Evolutionary conservation across 495 filamentous ascomycete genomes (phyloP).

Genomic region (Choiromyces venosus): DNA sequence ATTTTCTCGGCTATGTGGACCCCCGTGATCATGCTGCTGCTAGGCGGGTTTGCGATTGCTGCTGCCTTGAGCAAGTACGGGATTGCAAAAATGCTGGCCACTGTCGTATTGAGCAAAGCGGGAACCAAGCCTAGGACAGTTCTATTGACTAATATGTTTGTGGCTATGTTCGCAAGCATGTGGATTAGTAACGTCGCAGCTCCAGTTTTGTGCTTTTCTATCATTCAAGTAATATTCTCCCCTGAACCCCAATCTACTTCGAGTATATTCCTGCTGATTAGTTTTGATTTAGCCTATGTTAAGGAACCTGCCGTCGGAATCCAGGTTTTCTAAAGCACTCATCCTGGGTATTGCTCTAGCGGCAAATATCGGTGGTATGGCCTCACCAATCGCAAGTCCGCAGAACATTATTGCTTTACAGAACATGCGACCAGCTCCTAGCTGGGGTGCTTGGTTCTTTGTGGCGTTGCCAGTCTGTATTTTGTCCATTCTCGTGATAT

Average conservation of each 20-base stretch:
- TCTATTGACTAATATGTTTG: slow-evolving; percentile 93
- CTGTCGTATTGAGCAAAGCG: slow-evolving; percentile 93
- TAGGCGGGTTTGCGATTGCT: slow-evolving; percentile 93
- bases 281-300: slow-evolving; percentile 66
- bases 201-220: slow-evolving; percentile 96
- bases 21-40: slow-evolving; percentile 94
- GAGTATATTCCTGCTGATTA: slow-evolving; percentile 23
- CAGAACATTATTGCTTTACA: slow-evolving; percentile 96
- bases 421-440: slow-evolving; percentile 84
- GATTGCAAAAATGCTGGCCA: slow-evolving; percentile 94
- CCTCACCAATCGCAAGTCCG: slow-evolving; percentile 91
- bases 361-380: slow-evolving; percentile 91
- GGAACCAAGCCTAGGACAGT: slow-evolving; percentile 83
- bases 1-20: slow-evolving; percentile 98
- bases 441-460: slow-evolving; percentile 96
- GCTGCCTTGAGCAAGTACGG: slow-evolving; percentile 94
- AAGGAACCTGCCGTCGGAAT: slow-evolving; percentile 83
- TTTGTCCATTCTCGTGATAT: slow-evolving; percentile 81
- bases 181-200: slow-evolving; percentile 98
- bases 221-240: slow-evolving; percentile 65
- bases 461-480: slow-evolving; percentile 88
- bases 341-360: slow-evolving; percentile 94
- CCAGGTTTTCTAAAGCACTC: slow-evolving; percentile 86
- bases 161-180: slow-evolving; percentile 96
- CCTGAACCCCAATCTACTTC: background rate